Evolutionary conservation across 2,329 filamentous ascomycete genomes (phyloP).

Genomic region (Tolypocladium ovalisporum): DNA sequence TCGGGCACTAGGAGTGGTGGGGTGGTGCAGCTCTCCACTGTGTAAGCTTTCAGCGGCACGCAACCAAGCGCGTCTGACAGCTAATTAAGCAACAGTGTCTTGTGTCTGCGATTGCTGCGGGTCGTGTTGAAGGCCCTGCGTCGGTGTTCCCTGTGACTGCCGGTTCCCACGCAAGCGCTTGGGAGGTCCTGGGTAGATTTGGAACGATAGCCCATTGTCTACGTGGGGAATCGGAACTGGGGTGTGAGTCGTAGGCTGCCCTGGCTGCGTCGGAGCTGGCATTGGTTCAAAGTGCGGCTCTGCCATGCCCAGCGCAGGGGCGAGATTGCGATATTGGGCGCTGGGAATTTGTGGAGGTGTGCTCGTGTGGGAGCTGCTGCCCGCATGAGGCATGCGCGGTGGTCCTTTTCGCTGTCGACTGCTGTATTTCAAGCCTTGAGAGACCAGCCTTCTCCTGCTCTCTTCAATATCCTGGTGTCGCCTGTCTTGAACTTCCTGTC

Average conservation of each 20-base stretch:
- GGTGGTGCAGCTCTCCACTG: not conserved
- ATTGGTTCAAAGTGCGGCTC: conserved; percentile 16
- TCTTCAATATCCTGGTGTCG: conserved; percentile 27
- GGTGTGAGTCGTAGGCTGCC: conserved; percentile 12
- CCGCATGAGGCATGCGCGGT: not conserved
- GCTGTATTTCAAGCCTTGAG: conserved; percentile 15
- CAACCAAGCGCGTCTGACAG: not conserved
- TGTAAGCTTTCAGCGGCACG: not conserved
- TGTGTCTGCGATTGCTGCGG: not conserved
- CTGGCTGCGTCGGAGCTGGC: conserved; percentile 12
- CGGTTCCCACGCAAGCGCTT: conserved; percentile 18
- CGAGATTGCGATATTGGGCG: conserved; percentile 1
- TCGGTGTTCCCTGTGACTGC: conserved; percentile 1
- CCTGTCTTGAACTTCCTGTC: conserved; percentile 26
- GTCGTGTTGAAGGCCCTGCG: not conserved
- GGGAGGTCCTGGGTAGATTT: conserved; percentile 15
- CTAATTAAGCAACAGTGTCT: not conserved
- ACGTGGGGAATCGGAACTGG: conserved; percentile 13
- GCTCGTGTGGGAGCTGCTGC: conserved; percentile 10
- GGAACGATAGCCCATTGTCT: conserved; percentile 10
- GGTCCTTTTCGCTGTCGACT: conserved; percentile 2
- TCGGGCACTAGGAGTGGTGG: not conserved
- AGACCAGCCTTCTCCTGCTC: conserved; percentile 13
- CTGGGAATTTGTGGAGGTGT: conserved; percentile 4
- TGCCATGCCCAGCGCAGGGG: conserved; percentile 14